These are phyloP conservation scores for Aquanectria penicillioides DNA, from an alignment of 2,329 filamentous ascomycete species.

Conservation along the genomic window DNA sequence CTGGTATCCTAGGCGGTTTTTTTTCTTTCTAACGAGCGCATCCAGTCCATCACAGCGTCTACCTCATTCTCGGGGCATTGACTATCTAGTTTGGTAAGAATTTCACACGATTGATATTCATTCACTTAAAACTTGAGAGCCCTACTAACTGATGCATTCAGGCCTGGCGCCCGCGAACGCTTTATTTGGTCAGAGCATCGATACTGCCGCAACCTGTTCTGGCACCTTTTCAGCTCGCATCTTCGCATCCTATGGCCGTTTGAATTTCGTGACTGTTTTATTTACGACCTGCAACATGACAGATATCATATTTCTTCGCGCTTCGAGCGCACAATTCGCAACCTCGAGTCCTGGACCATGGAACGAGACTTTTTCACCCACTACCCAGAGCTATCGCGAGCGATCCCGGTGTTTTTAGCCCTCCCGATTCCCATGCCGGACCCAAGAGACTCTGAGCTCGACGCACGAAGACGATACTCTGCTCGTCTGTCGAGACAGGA, in stretches of 20 bases:
- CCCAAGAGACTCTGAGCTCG: too few relatives aligned
- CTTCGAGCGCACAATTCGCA: neutral
- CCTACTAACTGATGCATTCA: neutral
- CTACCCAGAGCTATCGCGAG: constrained; percentile 1
- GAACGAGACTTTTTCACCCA: neutral
- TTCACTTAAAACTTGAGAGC: neutral
- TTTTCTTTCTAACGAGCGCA: neutral
- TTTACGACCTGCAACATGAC: neutral
- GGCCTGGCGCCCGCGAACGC: neutral
- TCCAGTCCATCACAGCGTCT: neutral
- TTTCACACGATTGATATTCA: neutral
- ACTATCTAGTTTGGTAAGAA: neutral
- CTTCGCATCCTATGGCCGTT: constrained; percentile 1
- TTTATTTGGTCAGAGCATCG: neutral
- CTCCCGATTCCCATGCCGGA: too few relatives aligned
- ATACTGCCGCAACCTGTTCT: constrained; percentile 1
- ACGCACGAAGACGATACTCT: too few relatives aligned
- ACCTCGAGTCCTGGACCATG: constrained; percentile 1
- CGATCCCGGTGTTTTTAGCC: too few relatives aligned
- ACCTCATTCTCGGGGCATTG: neutral
- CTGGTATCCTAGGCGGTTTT: too few relatives aligned
- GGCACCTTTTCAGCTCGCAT: constrained; percentile 1
- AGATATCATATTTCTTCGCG: neutral
- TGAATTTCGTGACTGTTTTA: neutral
- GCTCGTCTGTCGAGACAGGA: too few relatives aligned